These are phyloP conservation scores for Fagopyrum esculentum DNA, from an alignment of 148 eudicot genomes.

Conservation along the genomic window DNA sequence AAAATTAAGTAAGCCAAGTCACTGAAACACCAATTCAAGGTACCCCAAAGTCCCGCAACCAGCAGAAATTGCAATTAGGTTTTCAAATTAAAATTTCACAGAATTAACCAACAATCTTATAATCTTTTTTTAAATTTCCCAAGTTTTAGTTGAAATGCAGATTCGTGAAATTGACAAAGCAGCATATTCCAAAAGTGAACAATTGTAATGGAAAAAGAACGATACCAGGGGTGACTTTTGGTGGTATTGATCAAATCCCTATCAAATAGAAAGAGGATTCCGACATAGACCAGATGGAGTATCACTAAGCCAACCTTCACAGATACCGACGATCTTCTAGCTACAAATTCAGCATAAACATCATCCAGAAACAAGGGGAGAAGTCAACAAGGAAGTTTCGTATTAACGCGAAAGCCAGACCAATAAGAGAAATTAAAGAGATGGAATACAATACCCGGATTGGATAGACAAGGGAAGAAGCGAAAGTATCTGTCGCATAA, in stretches of 20 bases:
- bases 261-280: slow-evolving; percentile 46
- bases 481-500: slow-evolving; percentile 1
- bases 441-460: neutral
- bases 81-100: neutral
- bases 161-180: neutral
- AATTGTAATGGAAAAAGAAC: neutral
- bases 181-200: neutral
- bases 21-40: neutral
- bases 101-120: neutral
- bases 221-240: slow-evolving; percentile 56
- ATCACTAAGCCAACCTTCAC: slow-evolving; percentile 55
- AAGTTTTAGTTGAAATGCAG: neutral
- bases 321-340: slow-evolving; percentile 59
- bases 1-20: neutral
- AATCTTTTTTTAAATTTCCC: neutral
- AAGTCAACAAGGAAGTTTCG: neutral
- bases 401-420: neutral
- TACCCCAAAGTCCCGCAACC: neutral
- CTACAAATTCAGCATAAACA: slow-evolving; percentile 26
- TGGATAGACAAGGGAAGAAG: slow-evolving; percentile 11
- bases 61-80: neutral
- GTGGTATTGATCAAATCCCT: slow-evolving; percentile 41
- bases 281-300: slow-evolving; percentile 53
- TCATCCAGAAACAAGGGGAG: neutral
- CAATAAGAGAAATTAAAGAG: neutral